Evolutionary conservation across 2,329 filamentous ascomycete species (phyloP).

Genomic region (Phyllosticta paracitricarpa): DNA sequence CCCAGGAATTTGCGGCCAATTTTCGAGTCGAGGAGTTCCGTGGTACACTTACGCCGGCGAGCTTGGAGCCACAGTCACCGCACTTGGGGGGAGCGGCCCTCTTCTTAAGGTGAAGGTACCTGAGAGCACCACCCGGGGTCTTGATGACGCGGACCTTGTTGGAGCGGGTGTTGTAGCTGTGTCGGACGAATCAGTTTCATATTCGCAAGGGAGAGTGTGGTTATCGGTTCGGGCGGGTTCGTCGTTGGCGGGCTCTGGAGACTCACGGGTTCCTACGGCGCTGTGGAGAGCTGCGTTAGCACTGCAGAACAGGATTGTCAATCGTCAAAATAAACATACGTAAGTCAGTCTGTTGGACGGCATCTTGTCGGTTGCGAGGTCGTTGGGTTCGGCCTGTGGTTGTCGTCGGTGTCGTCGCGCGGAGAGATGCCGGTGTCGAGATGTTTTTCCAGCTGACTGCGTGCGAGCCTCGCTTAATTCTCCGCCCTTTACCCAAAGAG

Average conservation of each 20-base stretch:
- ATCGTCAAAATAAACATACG: constrained; percentile 31
- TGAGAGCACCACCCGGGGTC: constrained; percentile 91
- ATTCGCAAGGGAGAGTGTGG: not conserved
- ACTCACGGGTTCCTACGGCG: constrained; percentile 44
- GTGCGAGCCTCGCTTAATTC: constrained; percentile 2
- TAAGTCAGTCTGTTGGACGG: constrained; percentile 46
- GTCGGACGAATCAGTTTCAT: constrained; percentile 11
- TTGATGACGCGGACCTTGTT: constrained; percentile 89
- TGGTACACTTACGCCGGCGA: constrained; percentile 76
- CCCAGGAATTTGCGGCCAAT: not conserved
- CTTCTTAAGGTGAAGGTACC: constrained; percentile 99
- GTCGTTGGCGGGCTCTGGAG: not conserved
- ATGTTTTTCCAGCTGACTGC: not conserved
- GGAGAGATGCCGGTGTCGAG: not conserved
- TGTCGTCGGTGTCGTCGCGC: constrained; percentile 7
- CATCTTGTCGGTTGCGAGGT: constrained; percentile 35
- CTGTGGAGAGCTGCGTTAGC: constrained; percentile 24
- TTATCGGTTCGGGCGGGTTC: constrained; percentile 1
- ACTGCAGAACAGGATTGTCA: not conserved
- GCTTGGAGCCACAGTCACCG: constrained; percentile 83
- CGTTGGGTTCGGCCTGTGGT: constrained; percentile 3
- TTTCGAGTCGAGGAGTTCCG: not conserved
- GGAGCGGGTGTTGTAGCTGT: constrained; percentile 93
- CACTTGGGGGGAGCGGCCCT: constrained; percentile 96
- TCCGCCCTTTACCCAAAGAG: not conserved